phyloP scores from a whole-genome alignment of 139 green algal species.

The Nannochloris sp. region DNA sequence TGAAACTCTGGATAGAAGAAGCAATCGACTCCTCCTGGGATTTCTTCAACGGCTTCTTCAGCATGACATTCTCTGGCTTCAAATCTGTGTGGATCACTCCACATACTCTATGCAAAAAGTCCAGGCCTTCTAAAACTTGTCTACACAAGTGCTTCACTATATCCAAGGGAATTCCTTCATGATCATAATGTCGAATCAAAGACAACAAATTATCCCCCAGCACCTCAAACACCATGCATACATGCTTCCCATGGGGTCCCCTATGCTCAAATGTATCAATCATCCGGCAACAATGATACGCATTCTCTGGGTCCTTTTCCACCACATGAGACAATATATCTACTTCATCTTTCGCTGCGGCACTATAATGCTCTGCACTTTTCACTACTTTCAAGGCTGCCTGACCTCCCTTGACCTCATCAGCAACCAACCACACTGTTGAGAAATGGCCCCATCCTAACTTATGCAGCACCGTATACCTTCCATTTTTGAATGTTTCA shows the following conservation, averaged over 20 bases:
- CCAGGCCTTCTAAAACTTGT: slow-evolving; percentile 80
- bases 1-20: neutral
- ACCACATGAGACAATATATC: slow-evolving; percentile 72
- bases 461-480: slow-evolving; percentile 89
- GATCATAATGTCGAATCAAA: slow-evolving; percentile 49
- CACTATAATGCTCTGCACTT: slow-evolving; percentile 88
- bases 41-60: slow-evolving; percentile 50
- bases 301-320: slow-evolving; percentile 46
- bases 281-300: slow-evolving; percentile 58
- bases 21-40: slow-evolving; percentile 1
- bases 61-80: slow-evolving; percentile 96
- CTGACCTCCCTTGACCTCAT: slow-evolving; percentile 35
- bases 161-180: slow-evolving; percentile 72
- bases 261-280: slow-evolving; percentile 89
- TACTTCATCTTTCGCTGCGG: slow-evolving; percentile 95
- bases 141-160: slow-evolving; percentile 68
- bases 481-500: slow-evolving; percentile 77
- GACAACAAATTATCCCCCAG: slow-evolving; percentile 75
- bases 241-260: slow-evolving; percentile 83
- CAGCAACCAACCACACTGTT: slow-evolving; percentile 90
- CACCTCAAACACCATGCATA: slow-evolving; percentile 98
- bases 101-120: slow-evolving; percentile 76
- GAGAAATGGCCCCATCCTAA: slow-evolving; percentile 99
- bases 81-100: slow-evolving; percentile 94
- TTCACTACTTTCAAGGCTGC: slow-evolving; percentile 84